A percentile compares a stretch with the other conserved stretches of the same genome.
Conservation (phyloP, 768 basidiomycete species). For the button mushroom (Agaricus bisporus) region DNA sequence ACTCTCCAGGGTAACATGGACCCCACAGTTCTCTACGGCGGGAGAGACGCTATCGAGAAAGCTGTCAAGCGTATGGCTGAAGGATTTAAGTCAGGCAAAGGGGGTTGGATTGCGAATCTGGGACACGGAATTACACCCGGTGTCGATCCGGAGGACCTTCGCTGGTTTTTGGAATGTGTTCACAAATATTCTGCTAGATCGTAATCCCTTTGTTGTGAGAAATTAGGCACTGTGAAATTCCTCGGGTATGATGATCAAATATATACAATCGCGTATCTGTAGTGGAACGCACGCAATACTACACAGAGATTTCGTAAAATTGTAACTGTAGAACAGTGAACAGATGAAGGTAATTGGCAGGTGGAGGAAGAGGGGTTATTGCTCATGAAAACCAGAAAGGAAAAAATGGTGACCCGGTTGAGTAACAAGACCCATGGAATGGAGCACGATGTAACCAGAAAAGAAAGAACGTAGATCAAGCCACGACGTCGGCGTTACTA, state of each 20-base stretch:
- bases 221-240: neutral
- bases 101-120: conserved; percentile 95
- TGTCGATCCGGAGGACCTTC: conserved; percentile 89
- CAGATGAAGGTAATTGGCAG: conserved; percentile 22
- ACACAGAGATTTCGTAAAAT: neutral
- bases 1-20: conserved; percentile 93
- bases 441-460: conserved; percentile 2
- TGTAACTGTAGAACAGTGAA: conserved; percentile 1
- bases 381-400: conserved; percentile 16
- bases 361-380: conserved; percentile 28
- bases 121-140: conserved; percentile 97
- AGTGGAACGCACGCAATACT: neutral
- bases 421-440: neutral
- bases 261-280: neutral
- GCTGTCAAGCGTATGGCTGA: conserved; percentile 80
- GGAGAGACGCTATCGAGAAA: conserved; percentile 76
- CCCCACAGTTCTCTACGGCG: conserved; percentile 81
- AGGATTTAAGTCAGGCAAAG: conserved; percentile 59
- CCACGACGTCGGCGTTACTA: conserved; percentile 80
- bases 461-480: conserved; percentile 30
- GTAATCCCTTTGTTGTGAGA: conserved; percentile 1
- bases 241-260: neutral
- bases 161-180: conserved; percentile 87
- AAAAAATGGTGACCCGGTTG: conserved; percentile 10
- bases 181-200: conserved; percentile 64